These are phyloP conservation scores for Dictyophora rubrovolvata DNA, from an alignment of 768 basidiomycete species.

Conservation along the genomic window DNA sequence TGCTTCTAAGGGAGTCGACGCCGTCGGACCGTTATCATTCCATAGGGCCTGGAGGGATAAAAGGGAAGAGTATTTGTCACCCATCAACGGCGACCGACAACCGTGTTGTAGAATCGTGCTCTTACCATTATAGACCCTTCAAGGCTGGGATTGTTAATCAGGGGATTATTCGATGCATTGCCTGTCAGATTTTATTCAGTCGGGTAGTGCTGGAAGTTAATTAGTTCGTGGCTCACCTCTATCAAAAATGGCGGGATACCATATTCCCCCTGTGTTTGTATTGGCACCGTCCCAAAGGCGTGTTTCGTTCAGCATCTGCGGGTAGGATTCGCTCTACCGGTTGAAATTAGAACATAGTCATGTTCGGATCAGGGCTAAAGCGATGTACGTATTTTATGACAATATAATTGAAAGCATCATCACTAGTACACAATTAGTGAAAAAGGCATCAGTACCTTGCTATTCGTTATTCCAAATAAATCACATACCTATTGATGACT, in stretches of 20 bases:
- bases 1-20: conserved; percentile 18
- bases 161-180: conserved; percentile 19
- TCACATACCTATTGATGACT: conserved; percentile 16
- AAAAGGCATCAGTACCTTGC: background rate
- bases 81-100: background rate
- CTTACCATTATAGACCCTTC: conserved; percentile 18
- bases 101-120: background rate
- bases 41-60: conserved; percentile 10
- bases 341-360: background rate
- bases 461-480: background rate
- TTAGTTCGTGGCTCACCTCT: background rate
- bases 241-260: conserved; percentile 2
- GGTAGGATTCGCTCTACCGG: conserved; percentile 19
- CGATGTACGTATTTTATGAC: conserved; percentile 15
- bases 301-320: conserved; percentile 22
- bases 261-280: conserved; percentile 10
- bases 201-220: background rate
- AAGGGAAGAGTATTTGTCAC: background rate
- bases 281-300: conserved; percentile 22
- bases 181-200: conserved; percentile 8
- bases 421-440: conserved; percentile 8
- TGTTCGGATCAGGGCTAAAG: background rate
- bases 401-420: conserved; percentile 19
- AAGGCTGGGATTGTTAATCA: conserved; percentile 13
- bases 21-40: conserved; percentile 21